Evolutionary conservation across 2,329 filamentous ascomycete species (phyloP).

Genomic region (Madurella mycetomatis): DNA sequence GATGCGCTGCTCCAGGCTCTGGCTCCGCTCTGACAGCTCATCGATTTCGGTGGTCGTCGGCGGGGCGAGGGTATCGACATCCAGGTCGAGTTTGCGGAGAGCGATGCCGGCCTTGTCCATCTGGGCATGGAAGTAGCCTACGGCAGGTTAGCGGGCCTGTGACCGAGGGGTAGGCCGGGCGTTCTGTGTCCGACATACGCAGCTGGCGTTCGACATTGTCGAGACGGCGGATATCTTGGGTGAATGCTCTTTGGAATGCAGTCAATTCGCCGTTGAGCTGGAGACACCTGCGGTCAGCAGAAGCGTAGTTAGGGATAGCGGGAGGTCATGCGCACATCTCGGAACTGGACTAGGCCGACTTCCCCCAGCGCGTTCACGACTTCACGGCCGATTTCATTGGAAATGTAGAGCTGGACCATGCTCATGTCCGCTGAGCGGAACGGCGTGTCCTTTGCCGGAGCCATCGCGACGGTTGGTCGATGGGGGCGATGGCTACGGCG

Average conservation of each 20-base stretch:
- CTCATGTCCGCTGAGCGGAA: slow-evolving; percentile 99
- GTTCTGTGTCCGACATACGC: slow-evolving; percentile 55
- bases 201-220: slow-evolving; percentile 98
- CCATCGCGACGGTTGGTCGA: slow-evolving; percentile 42
- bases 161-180: neutral
- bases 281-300: slow-evolving; percentile 22
- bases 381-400: slow-evolving; percentile 97
- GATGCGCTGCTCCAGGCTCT: slow-evolving; percentile 87
- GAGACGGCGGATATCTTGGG: slow-evolving; percentile 91
- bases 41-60: slow-evolving; percentile 94
- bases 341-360: slow-evolving; percentile 92
- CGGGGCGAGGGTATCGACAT: slow-evolving; percentile 77
- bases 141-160: neutral
- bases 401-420: slow-evolving; percentile 98
- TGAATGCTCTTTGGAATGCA: slow-evolving; percentile 96
- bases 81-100: slow-evolving; percentile 86
- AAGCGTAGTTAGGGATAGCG: slow-evolving; percentile 19
- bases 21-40: slow-evolving; percentile 85
- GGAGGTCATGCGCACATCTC: slow-evolving; percentile 65
- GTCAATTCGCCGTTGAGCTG: slow-evolving; percentile 90
- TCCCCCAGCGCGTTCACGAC: slow-evolving; percentile 95
- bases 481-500: slow-evolving; percentile 13
- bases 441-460: slow-evolving; percentile 77
- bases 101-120: slow-evolving; percentile 90
- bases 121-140: slow-evolving; percentile 89